phyloP scores from a whole-genome alignment of 2,329 filamentous ascomycete genomes.

The Epichloe baconii region DNA sequence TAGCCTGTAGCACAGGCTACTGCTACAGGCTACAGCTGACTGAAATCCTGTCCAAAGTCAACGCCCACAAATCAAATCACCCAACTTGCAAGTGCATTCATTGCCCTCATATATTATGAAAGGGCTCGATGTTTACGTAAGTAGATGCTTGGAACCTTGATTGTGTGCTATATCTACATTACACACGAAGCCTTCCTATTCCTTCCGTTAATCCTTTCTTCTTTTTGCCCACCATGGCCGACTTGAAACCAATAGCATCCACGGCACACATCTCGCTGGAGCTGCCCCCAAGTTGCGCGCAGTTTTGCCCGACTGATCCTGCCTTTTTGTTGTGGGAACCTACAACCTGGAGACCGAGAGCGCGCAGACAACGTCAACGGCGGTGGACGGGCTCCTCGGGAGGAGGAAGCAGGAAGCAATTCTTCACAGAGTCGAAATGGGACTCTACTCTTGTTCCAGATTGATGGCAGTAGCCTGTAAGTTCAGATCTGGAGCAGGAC shows the following conservation, averaged over 20 bases:
- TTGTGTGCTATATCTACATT: too few species aligned
- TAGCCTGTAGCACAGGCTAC: too few species aligned
- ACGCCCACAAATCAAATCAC: too few species aligned
- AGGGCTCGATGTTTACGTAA: too few species aligned
- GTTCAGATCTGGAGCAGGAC: constrained; percentile 14
- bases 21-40: too few species aligned
- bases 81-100: too few species aligned
- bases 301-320: constrained; percentile 51
- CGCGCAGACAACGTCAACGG: constrained; percentile 9
- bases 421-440: constrained; percentile 55
- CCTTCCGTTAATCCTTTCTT: background rate
- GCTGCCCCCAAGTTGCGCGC: constrained; percentile 64
- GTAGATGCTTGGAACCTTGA: too few species aligned
- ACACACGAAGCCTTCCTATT: background rate
- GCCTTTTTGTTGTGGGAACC: constrained; percentile 69
- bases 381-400: constrained; percentile 9
- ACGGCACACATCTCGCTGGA: constrained; percentile 41
- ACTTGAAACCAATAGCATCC: constrained; percentile 22
- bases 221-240: constrained; percentile 11
- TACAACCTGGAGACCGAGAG: constrained; percentile 55
- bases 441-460: constrained; percentile 53
- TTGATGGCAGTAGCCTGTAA: constrained; percentile 43
- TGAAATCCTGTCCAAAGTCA: too few species aligned
- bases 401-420: constrained; percentile 10
- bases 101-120: too few species aligned